Percentiles rank a stretch among this genome's conserved stretches.
Conservation (phyloP, 2,329 filamentous ascomycete species). For the Domatiomyces catenatus region DNA sequence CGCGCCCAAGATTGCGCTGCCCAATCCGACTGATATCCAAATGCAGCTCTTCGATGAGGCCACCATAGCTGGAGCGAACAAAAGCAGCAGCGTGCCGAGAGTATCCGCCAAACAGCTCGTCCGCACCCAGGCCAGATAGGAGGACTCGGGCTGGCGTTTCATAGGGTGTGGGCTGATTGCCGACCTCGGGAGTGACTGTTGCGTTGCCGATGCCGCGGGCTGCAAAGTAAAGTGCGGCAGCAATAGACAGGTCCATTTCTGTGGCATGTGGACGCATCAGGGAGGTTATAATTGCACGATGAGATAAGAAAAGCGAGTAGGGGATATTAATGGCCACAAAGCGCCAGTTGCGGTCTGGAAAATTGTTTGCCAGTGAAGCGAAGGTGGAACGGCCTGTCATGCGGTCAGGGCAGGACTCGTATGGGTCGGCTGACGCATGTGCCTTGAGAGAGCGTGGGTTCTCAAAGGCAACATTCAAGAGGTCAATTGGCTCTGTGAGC, state of each 20-base stretch:
- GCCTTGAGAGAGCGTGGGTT: slow-evolving; percentile 60
- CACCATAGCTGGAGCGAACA: slow-evolving; percentile 49
- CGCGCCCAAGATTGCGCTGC: slow-evolving; percentile 84
- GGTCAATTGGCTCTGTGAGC: slow-evolving; percentile 53
- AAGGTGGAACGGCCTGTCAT: slow-evolving; percentile 69
- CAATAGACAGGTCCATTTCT: slow-evolving; percentile 96
- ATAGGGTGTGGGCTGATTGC: slow-evolving; percentile 30
- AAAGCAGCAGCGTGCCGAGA: slow-evolving; percentile 69
- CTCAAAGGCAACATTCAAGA: slow-evolving; percentile 93
- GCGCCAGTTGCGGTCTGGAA: slow-evolving; percentile 59
- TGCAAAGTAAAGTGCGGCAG: slow-evolving; percentile 86
- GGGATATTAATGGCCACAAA: slow-evolving; percentile 71
- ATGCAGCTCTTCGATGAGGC: slow-evolving; percentile 65
- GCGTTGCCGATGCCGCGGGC: slow-evolving; percentile 52
- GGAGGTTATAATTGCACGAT: slow-evolving; percentile 53
- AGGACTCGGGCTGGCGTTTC: slow-evolving; percentile 64
- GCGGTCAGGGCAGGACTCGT: slow-evolving; percentile 79
- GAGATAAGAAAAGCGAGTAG: slow-evolving; percentile 55
- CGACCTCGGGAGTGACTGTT: slow-evolving; percentile 4
- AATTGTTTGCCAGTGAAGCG: slow-evolving; percentile 54
- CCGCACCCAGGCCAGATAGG: slow-evolving; percentile 82
- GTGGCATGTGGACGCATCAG: slow-evolving; percentile 90
- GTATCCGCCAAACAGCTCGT: slow-evolving; percentile 93
- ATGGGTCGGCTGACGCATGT: slow-evolving; percentile 36
- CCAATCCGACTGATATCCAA: slow-evolving; percentile 75